phyloP scores from a whole-genome alignment of 2,329 filamentous ascomycete species.

The Trichoderma aggressivum region DNA sequence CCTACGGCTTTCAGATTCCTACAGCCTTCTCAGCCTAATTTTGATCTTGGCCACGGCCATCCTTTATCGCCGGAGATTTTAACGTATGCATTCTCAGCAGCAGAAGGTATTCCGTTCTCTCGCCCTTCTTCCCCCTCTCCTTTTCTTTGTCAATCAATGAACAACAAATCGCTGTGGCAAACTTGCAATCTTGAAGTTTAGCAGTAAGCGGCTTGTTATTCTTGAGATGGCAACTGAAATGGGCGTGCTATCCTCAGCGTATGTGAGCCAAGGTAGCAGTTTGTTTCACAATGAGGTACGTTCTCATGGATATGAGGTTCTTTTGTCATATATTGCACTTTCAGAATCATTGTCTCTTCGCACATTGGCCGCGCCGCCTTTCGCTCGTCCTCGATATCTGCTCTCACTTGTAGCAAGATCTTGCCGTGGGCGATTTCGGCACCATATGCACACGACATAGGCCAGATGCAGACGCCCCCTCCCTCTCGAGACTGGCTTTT shows the following conservation, averaged over 20 bases:
- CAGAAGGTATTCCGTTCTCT: slow-evolving; percentile 27
- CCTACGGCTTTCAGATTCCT: background rate
- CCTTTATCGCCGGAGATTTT: slow-evolving; percentile 17
- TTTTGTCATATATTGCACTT: background rate
- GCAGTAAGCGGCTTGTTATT: background rate
- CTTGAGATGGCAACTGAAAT: background rate
- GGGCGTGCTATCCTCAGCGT: background rate
- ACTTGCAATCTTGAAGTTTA: background rate
- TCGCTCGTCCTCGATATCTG: background rate
- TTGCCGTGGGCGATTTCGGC: slow-evolving; percentile 2
- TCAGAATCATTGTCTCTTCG: background rate
- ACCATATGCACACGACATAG: slow-evolving; percentile 17
- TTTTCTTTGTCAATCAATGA: background rate
- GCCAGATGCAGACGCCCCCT: slow-evolving; percentile 18
- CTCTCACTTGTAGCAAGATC: slow-evolving; percentile 1
- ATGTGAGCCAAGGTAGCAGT: background rate
- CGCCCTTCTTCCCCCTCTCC: background rate
- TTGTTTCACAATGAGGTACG: slow-evolving; percentile 3
- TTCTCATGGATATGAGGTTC: background rate
- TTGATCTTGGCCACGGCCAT: background rate
- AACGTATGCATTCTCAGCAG: slow-evolving; percentile 34
- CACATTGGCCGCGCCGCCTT: background rate
- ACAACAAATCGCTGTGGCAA: background rate
- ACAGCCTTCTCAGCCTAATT: background rate
- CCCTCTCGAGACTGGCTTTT: slow-evolving; percentile 17